Base-by-base conservation (phyloP, 768 basidiomycete genomes). In the Daedalea quercina region DNA sequence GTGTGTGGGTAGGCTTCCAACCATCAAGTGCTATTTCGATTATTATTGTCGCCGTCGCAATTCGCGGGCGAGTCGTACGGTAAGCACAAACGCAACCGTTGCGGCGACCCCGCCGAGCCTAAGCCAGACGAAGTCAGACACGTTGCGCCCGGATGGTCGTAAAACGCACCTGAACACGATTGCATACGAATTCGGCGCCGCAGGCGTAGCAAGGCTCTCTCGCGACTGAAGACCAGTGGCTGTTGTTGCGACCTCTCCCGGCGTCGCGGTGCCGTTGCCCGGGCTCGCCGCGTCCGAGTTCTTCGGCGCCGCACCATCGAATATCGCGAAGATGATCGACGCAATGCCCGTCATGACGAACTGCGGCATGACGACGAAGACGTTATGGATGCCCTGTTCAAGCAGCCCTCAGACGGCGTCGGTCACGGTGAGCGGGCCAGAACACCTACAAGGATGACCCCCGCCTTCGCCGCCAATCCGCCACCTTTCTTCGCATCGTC, bases 281-380 rank as follows among this genome's bases (percentile, higher is more conserved):
- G 20, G 23, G 12, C 25, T 47, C 46, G 31, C 25, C 9, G 4
- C 25, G 7, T 22, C 26, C 46, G 26, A 31, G 28, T 15, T 33
- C 44, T 15, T 24, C 9, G 44, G 44, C 6, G 11, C 19, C 46
- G 46, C 13, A 11, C 19, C 31, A 37, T 95, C 94, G 55, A 93
- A 75, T 3, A 96, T 68, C 15, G 88, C 89, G 62, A 98, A 96
- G 44, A 97, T 77, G 55, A 94, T 71, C 9, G 93, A 82, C 0
- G 92, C 84, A 3, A 97, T 67, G 22, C 84, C 92, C 0, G 90
- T 94, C 28, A 94, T 87, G 37, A 98, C 76, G 69, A 97, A 94
- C 63, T 98, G 95, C 0, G 95, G 95, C 7, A 96, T 71, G 54
- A 97, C 95, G 56, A 98, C 74, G 68, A 89, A 95, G 54, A 96